Evolutionary conservation across 2,329 filamentous ascomycete species (phyloP).

Genomic region (Aspergillus thermomutatus): DNA sequence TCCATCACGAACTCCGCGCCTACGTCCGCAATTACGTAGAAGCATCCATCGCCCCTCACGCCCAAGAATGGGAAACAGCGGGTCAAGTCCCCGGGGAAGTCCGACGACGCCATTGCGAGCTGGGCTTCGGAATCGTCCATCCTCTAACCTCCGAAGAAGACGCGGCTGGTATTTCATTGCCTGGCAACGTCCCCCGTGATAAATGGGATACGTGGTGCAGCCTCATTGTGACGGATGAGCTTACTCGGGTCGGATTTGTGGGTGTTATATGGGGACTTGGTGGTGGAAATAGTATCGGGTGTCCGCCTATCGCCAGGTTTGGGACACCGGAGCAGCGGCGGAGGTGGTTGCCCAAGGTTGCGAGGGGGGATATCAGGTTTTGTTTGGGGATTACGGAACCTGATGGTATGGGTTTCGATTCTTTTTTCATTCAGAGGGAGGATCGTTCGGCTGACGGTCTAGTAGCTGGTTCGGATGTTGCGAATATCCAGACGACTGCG

Average conservation of each 20-base stretch:
- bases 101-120: slow-evolving; percentile 35
- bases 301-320: slow-evolving; percentile 61
- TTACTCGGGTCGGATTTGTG: slow-evolving; percentile 53
- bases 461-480: slow-evolving; percentile 60
- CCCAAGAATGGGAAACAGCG: slow-evolving; percentile 62
- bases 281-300: slow-evolving; percentile 61
- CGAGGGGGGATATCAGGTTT: slow-evolving; percentile 58
- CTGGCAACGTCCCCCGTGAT: slow-evolving; percentile 45
- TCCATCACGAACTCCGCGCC: slow-evolving; percentile 58
- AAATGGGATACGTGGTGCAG: slow-evolving; percentile 58
- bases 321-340: slow-evolving; percentile 59
- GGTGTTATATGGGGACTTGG: slow-evolving; percentile 58
- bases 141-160: slow-evolving; percentile 38
- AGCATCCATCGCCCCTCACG: slow-evolving; percentile 54
- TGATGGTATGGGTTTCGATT: slow-evolving; percentile 39
- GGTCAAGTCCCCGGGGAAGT: slow-evolving; percentile 49
- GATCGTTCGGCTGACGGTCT: slow-evolving; percentile 5
- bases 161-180: slow-evolving; percentile 38
- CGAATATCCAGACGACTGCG: slow-evolving; percentile 61
- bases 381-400: slow-evolving; percentile 66
- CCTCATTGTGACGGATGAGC: slow-evolving; percentile 56
- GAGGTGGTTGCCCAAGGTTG: slow-evolving; percentile 58
- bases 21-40: slow-evolving; percentile 59
- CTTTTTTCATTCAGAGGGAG: not conserved
- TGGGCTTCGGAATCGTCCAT: slow-evolving; percentile 39